phyloP scores from a whole-genome alignment of 2,329 filamentous ascomycete genomes.

The Alternaria dauci region DNA sequence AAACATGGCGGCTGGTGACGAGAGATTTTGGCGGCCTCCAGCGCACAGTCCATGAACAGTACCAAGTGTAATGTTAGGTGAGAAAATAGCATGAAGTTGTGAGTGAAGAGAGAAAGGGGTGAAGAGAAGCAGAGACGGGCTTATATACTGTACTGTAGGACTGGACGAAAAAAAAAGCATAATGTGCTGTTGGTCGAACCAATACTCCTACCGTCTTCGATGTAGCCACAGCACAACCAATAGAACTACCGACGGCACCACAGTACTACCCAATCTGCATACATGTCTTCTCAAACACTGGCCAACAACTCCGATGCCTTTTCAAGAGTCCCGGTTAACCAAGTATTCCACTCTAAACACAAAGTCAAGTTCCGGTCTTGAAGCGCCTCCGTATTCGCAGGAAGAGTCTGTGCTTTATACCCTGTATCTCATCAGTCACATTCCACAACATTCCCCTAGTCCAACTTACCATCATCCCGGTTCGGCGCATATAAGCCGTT shows the following conservation, averaged over 20 bases:
- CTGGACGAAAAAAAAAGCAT: neutral
- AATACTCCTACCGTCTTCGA: neutral
- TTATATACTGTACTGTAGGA: neutral
- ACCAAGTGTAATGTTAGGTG: no score
- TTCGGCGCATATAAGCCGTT: constrained; percentile 19
- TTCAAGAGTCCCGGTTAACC: neutral
- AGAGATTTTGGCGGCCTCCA: no score
- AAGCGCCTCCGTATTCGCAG: constrained; percentile 11
- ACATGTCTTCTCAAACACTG: neutral
- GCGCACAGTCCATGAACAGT: no score
- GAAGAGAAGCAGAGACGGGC: no score
- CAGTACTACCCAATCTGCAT: neutral
- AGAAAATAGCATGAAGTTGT: neutral
- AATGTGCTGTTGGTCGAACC: neutral
- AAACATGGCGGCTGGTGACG: no score
- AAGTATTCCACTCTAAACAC: constrained; percentile 13
- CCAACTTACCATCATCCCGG: constrained; percentile 12
- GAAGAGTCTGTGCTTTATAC: constrained; percentile 16
- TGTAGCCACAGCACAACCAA: neutral
- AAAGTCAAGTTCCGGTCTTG: constrained; percentile 13
- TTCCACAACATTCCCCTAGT: neutral
- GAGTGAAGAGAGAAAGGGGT: neutral
- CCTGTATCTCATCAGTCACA: neutral
- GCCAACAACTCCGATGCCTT: neutral
- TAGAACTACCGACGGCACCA: rapidly evolving